Base-by-base conservation (phyloP, 225 moss, liverwort and hornwort species). In the Anthoceros angustus region DNA sequence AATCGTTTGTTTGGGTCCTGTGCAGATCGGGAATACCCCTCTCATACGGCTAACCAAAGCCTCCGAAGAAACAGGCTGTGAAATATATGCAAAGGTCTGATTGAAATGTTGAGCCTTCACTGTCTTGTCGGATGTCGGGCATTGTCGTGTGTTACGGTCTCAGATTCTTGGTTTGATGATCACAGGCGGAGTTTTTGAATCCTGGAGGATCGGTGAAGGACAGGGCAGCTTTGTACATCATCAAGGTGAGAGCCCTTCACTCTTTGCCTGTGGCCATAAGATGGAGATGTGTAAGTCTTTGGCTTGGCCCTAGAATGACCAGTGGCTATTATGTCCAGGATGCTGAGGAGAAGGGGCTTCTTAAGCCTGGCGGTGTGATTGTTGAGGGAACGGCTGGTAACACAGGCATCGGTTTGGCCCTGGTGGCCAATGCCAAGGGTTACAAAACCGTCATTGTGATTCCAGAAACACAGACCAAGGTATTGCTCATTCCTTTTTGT, bases 151-250 rank as follows among this genome's bases (percentile, higher is more conserved):
- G 5, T 8, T 14, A 5, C 26, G 41, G 16, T 38, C 3, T 66
- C 39, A 9, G 18, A 41, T 42, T 41, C 2, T 7, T 42, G 23
- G 18, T 6, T 24, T 42, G 5, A 0, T 65, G 65, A 2, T 76
- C 64, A 42, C 75, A 80, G 83, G 93, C 93, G 43, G 90, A 94
- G 70, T 94, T 94, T 76, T 62, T 94, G 40, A 94, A 94, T 66
- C 93, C 93, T 42, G 90, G 93, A 12, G 93, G 93, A 68, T 94
- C 93, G 9, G 93, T 90, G 78, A 94, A 94, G 71, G 93, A 94
- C 76, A 81, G 93, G 66, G 90, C 93, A 60, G 93, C 93, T 71
- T 73, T 90, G 41, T 94, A 90, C 68, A 90, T 94, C 63, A 74
- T 94, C 62, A 87, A 94, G 78, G 81, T 55, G 75, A 73, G 64